phyloP scores from a whole-genome alignment of 352 stramenopile species.

The Phytophthora brassicae region DNA sequence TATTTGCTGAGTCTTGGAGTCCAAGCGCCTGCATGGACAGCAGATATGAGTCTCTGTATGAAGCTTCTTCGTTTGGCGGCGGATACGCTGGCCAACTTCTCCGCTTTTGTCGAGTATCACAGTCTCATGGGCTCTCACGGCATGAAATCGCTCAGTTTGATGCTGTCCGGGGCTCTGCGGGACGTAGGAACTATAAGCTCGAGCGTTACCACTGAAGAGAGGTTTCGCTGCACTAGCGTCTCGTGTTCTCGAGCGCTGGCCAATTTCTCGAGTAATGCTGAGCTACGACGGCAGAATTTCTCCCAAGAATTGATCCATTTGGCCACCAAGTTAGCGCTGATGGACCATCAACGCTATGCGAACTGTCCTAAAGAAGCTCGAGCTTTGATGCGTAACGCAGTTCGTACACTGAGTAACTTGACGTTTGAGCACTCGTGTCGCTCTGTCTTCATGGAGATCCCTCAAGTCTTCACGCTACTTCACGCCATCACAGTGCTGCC shows the following conservation, averaged over 20 bases:
- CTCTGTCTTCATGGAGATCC: conserved; percentile 55
- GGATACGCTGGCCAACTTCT: conserved; percentile 70
- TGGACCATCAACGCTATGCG: conserved; percentile 43
- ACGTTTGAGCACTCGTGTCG: conserved; percentile 56
- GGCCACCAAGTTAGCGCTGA: conserved; percentile 44
- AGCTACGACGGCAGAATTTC: conserved; percentile 55
- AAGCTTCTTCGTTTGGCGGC: conserved; percentile 53
- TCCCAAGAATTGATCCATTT: conserved; percentile 56
- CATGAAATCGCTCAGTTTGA: conserved; percentile 54
- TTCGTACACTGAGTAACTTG: conserved; percentile 65
- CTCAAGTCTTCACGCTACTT: conserved; percentile 56
- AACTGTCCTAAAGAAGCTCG: conserved; percentile 19
- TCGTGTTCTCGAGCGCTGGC: conserved; percentile 59
- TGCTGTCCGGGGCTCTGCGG: conserved; percentile 47
- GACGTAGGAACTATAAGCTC: conserved; percentile 47
- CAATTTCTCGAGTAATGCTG: conserved; percentile 73
- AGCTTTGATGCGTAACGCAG: conserved; percentile 52
- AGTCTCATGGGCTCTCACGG: conserved; percentile 42
- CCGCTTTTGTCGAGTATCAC: conserved; percentile 64
- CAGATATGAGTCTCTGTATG: conserved; percentile 23
- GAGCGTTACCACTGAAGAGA: conserved; percentile 36
- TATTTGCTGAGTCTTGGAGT: conserved; percentile 9
- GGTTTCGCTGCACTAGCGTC: conserved; percentile 44
- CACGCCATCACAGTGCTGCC: conserved; percentile 38
- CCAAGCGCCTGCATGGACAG: conserved; percentile 16